These are phyloP conservation scores for Aspergillus egyptiacus DNA, from an alignment of 495 filamentous ascomycete genomes.

Conservation along the genomic window DNA sequence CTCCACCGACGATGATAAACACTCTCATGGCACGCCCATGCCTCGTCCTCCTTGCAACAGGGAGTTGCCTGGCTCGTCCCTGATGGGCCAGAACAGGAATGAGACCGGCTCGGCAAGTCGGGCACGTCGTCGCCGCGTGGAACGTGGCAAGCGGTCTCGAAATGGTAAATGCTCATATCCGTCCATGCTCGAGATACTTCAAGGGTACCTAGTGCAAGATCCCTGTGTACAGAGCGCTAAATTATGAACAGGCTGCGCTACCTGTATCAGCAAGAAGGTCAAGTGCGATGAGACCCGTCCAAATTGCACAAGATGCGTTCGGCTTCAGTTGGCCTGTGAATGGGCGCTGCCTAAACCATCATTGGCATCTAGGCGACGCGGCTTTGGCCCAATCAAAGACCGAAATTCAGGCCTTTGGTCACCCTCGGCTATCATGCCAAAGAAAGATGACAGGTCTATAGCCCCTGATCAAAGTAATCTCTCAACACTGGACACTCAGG, in stretches of 20 bases:
- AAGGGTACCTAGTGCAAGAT: background rate
- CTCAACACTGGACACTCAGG: background rate
- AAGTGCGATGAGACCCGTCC: constrained; percentile 18
- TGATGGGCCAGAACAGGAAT: background rate
- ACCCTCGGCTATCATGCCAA: constrained; percentile 9
- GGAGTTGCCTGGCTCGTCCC: background rate
- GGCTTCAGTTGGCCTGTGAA: constrained; percentile 6
- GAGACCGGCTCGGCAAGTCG: background rate
- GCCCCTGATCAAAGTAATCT: background rate
- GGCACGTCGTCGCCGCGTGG: constrained; percentile 8
- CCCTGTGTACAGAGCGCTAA: no score
- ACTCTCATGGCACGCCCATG: background rate
- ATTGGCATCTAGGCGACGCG: constrained; percentile 9
- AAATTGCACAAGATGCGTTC: constrained; percentile 9
- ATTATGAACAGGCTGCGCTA: constrained; percentile 12
- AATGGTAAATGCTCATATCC: background rate
- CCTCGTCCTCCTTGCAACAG: background rate
- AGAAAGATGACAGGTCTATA: background rate
- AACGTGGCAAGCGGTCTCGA: constrained; percentile 10
- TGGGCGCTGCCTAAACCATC: constrained; percentile 9
- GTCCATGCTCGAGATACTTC: background rate
- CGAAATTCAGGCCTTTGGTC: constrained; percentile 6
- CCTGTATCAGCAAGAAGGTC: constrained; percentile 7
- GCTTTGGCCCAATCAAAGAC: constrained; percentile 15
- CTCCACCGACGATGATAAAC: background rate